Conservation (phyloP, 2,329 filamentous ascomycete genomes). For the Pseudogymnoascus sp. region DNA sequence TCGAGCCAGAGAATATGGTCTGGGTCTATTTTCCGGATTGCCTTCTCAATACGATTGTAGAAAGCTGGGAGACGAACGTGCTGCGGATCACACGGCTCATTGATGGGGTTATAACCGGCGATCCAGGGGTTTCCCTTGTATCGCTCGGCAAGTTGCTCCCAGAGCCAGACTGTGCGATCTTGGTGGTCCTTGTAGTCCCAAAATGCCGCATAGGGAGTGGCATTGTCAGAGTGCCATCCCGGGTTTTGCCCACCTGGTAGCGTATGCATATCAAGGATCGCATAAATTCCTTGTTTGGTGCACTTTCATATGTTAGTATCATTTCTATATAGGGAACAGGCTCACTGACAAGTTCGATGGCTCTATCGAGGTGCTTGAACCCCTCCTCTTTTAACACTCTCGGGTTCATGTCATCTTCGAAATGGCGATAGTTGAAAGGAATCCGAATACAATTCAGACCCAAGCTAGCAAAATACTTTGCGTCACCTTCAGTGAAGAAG, state of each 20-base stretch:
- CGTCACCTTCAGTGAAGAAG: slow-evolving; percentile 50
- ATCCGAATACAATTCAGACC: slow-evolving; percentile 49
- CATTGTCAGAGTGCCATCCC: slow-evolving; percentile 44
- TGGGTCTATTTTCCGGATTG: slow-evolving; percentile 37
- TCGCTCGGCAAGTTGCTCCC: slow-evolving; percentile 37
- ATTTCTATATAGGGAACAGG: background rate
- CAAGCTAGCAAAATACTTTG: slow-evolving; percentile 44
- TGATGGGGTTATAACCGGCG: slow-evolving; percentile 46
- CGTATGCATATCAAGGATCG: slow-evolving; percentile 42
- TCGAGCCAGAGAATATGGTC: slow-evolving; percentile 39
- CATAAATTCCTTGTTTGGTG: slow-evolving; percentile 40
- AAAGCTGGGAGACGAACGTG: slow-evolving; percentile 38
- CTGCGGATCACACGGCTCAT: slow-evolving; percentile 41
- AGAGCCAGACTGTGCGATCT: slow-evolving; percentile 41
- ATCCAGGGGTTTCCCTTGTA: slow-evolving; percentile 39
- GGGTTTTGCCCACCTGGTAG: slow-evolving; percentile 41
- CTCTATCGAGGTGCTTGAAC: slow-evolving; percentile 40
- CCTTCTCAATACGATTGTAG: slow-evolving; percentile 39
- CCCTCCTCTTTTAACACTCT: slow-evolving; percentile 36
- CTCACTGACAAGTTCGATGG: slow-evolving; percentile 32
- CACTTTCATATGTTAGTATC: slow-evolving; percentile 9
- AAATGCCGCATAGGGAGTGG: slow-evolving; percentile 37
- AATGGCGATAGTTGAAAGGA: slow-evolving; percentile 50
- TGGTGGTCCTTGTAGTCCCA: slow-evolving; percentile 45
- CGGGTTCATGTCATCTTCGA: slow-evolving; percentile 41